Evolutionary conservation across 169 alveolate genomes (phyloP).

Genomic region (Sarcocystis neurona): DNA sequence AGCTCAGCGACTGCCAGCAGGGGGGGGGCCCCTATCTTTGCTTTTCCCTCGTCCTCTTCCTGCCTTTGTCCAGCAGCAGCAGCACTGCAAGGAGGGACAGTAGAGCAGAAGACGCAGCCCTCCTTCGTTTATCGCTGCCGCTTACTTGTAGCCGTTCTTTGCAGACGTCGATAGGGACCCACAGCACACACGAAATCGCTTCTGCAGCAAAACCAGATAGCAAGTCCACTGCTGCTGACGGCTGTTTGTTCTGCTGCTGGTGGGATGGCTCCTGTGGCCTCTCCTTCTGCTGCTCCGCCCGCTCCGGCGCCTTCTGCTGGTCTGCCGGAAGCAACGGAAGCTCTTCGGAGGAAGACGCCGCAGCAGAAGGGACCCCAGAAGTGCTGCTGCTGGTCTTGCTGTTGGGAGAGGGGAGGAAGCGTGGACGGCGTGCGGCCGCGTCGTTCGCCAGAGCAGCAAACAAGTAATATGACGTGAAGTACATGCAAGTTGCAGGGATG

Average conservation of each 20-base stretch:
- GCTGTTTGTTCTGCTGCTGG: background rate
- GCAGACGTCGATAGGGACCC: slow-evolving; percentile 72
- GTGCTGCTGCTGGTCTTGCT: too few relatives aligned
- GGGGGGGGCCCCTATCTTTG: too few relatives aligned
- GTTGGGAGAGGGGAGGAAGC: too few relatives aligned
- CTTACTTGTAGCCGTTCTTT: slow-evolving; percentile 68
- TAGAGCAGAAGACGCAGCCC: too few relatives aligned
- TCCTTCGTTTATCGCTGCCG: too few relatives aligned
- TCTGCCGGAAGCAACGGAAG: background rate
- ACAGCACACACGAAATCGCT: slow-evolving; percentile 63
- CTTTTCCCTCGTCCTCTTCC: too few relatives aligned
- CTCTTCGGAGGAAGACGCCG: too few relatives aligned
- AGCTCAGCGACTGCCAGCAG: too few relatives aligned
- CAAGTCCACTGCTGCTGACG: slow-evolving; percentile 52
- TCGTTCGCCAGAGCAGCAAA: slow-evolving; percentile 20
- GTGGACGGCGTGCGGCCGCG: background rate
- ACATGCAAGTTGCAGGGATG: slow-evolving; percentile 64
- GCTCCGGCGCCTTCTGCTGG: background rate
- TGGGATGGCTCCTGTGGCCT: background rate
- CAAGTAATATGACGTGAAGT: slow-evolving; percentile 61
- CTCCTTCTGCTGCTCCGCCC: background rate
- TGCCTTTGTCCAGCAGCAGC: too few relatives aligned
- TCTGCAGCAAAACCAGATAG: slow-evolving; percentile 67
- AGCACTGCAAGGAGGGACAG: too few relatives aligned
- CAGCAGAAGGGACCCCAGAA: too few relatives aligned